Percentiles rank a stretch among this genome's conserved stretches.
These are phyloP conservation scores for Phytopythium montanum DNA, from an alignment of 352 stramenopile species.

Conservation along the genomic window DNA sequence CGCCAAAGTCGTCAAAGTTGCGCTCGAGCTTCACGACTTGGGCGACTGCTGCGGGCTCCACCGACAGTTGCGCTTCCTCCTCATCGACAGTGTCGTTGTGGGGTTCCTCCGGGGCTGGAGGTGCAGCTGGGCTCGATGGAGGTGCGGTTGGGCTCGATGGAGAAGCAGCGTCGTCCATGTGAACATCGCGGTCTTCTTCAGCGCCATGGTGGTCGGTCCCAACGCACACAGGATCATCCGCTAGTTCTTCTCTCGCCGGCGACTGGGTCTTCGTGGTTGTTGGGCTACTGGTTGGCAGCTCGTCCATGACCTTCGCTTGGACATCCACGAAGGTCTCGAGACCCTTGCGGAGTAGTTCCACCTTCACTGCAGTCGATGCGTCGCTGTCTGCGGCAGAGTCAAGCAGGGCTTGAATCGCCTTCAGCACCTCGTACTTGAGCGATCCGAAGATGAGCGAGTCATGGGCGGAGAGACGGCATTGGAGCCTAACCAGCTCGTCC, in stretches of 20 bases:
- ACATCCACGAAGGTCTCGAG: neutral
- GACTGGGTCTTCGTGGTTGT: neutral
- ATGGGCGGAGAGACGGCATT: neutral
- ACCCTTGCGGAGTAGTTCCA: conserved; percentile 1
- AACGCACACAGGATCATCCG: neutral
- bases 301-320: neutral
- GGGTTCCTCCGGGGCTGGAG: neutral
- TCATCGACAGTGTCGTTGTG: neutral
- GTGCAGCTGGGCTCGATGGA: neutral
- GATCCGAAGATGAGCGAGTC: conserved; percentile 1
- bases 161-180: neutral
- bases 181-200: neutral
- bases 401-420: neutral
- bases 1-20: conserved; percentile 14
- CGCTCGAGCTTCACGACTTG: conserved; percentile 19
- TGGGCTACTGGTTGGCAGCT: too few species aligned
- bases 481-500: neutral
- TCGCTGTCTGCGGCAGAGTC: neutral
- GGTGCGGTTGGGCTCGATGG: neutral
- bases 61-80: neutral
- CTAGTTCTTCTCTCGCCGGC: conserved; percentile 1
- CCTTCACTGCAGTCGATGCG: neutral
- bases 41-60: neutral
- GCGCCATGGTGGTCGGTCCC: neutral
- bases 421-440: neutral